Percentiles rank a stretch among this genome's conserved stretches.
Evolutionary conservation across 2,329 filamentous ascomycete genomes (phyloP).

Genomic region (Beauveria rudraprayagi): DNA sequence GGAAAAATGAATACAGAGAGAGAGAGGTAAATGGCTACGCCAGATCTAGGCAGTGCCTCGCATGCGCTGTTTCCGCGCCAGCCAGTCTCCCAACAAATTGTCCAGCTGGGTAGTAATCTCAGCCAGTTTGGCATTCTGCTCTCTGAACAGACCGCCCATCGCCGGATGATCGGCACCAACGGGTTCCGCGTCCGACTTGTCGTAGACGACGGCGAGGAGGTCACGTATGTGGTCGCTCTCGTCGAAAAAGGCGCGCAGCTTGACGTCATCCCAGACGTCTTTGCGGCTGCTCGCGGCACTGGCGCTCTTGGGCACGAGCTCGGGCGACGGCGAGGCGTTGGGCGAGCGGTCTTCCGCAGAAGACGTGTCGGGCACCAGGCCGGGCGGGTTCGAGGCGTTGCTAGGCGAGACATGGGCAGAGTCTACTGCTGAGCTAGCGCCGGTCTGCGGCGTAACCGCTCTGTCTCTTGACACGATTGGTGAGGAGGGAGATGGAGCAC

Average conservation of each 20-base stretch:
- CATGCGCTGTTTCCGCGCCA: conserved; percentile 61
- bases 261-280: conserved; percentile 71
- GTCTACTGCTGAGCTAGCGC: conserved; percentile 31
- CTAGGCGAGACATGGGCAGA: conserved; percentile 45
- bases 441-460: conserved; percentile 20
- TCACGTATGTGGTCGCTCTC: conserved; percentile 84
- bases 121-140: conserved; percentile 77
- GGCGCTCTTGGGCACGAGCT: conserved; percentile 40
- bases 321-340: conserved; percentile 56
- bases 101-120: conserved; percentile 88
- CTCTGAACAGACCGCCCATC: conserved; percentile 70
- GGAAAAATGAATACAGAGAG: background rate
- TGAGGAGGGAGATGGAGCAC: background rate
- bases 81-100: conserved; percentile 74
- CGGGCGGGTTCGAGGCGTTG: conserved; percentile 48
- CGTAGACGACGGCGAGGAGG: conserved; percentile 83
- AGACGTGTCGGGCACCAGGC: conserved; percentile 62
- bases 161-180: conserved; percentile 80
- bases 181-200: conserved; percentile 75
- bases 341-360: conserved; percentile 61
- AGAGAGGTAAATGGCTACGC: background rate
- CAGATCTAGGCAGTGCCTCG: conserved; percentile 32
- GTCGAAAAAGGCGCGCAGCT: conserved; percentile 82
- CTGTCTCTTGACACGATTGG: conserved; percentile 18
- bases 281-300: conserved; percentile 28